A percentile compares a stretch with the other conserved stretches of the same genome.
Evolutionary conservation across 2,329 filamentous ascomycete genomes (phyloP).

Genomic region (Fusarium continuum): DNA sequence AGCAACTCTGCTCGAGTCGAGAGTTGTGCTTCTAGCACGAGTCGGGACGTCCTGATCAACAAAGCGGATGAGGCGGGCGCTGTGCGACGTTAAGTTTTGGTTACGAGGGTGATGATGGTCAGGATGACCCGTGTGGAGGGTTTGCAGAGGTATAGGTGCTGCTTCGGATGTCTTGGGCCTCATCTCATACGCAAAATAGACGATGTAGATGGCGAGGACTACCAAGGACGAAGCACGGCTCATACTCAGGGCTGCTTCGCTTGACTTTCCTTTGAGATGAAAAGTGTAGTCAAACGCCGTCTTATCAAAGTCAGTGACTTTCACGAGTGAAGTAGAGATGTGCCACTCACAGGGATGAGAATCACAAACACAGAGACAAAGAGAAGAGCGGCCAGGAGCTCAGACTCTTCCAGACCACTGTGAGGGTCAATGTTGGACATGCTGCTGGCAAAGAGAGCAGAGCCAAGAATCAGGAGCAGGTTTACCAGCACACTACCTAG

Average conservation of each 20-base stretch:
- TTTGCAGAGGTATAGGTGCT: constrained; percentile 74
- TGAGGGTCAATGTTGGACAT: constrained; percentile 73
- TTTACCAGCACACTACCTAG: constrained; percentile 83
- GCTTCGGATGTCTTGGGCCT: constrained; percentile 72
- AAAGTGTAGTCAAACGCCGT: constrained; percentile 62
- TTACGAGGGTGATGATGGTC: constrained; percentile 8
- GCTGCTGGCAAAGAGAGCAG: constrained; percentile 76
- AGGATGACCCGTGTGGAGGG: constrained; percentile 56
- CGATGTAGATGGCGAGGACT: constrained; percentile 74
- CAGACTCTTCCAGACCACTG: constrained; percentile 46
- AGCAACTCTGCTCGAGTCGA: constrained; percentile 11
- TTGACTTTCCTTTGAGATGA: constrained; percentile 63
- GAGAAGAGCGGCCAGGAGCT: constrained; percentile 49
- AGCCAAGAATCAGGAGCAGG: constrained; percentile 77
- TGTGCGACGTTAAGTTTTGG: constrained; percentile 8
- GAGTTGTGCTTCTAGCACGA: constrained; percentile 28
- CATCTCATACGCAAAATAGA: constrained; percentile 81
- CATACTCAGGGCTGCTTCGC: constrained; percentile 72
- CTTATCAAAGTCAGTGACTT: constrained; percentile 22
- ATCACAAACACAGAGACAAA: constrained; percentile 53
- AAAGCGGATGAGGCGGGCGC: constrained; percentile 46
- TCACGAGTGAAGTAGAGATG: accelerated
- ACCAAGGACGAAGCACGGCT: constrained; percentile 82
- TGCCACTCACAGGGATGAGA: constrained; percentile 47
- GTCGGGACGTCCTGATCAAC: constrained; percentile 37